Evolutionary conservation across 177 flowering plant genomes (phyloP), one percentile per base, ranked within the genome.

Genomic region (Vitis hybrid): DNA sequence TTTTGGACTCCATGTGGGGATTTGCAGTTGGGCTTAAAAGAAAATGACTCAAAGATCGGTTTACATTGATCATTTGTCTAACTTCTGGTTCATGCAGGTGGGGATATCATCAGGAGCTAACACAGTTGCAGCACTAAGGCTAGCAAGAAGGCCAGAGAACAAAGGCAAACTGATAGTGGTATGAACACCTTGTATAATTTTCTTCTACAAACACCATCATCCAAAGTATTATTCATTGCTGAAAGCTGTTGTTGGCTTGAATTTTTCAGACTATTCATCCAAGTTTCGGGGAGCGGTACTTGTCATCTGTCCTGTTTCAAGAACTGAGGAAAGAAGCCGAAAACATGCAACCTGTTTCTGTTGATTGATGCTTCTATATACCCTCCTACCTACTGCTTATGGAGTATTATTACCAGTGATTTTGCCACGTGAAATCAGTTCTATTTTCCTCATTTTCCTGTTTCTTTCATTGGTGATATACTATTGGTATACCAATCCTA

Each of bases 71-170:
- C 64, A 49, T 10, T 45, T 32, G 32, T 30, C 32, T 1, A 64
- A 19, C 3, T 67, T 62, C 51, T 66, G 61, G 26, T 48, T 67
- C 26, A 2, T 74, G 52, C 73, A 91, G 98, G 96, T 92, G 15
- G 99, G 98, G 23, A 95, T 95, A 76, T 95, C 98, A 18, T 95
- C 98, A 4, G 99, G 99, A 65, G 97, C 98, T 60, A 93, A 91
- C 64, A 93, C 98, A 19, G 91, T 95, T 62, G 98, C 11, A 21
- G 50, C 12, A 18, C 32, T 32, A 5, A 39, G 45, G 8, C 45
- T 39, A 39, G 45, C 45, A 39, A 39, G 8, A 39, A 39, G 45
- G 45, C 45, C 45, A 39, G 45, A 39, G 45, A 39, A 39, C 45
- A 39, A 6, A 6, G 45, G 45, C 45, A 39, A 39, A 7, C 45